These are phyloP conservation scores for Neurospora sp. DNA, from an alignment of 495 filamentous ascomycete species.

Conservation along the genomic window DNA sequence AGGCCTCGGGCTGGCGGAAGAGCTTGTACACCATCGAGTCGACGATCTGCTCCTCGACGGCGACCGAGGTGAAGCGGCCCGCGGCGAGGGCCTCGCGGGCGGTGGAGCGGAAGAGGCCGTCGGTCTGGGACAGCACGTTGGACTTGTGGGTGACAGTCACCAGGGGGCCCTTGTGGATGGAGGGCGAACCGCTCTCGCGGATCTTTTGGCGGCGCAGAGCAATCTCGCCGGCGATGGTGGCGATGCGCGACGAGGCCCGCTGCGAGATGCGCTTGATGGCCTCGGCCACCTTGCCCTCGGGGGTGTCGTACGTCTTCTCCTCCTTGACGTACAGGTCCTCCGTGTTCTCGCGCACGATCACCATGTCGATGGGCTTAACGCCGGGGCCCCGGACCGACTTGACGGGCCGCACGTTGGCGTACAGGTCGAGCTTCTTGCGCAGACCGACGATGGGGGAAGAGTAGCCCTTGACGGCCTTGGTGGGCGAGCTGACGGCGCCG, in stretches of 20 bases:
- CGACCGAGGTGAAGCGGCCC: slow-evolving; percentile 48
- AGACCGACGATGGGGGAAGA: slow-evolving; percentile 95
- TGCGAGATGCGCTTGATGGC: slow-evolving; percentile 95
- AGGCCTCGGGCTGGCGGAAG: slow-evolving; percentile 84
- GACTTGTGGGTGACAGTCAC: slow-evolving; percentile 98
- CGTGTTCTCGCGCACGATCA: slow-evolving; percentile 97
- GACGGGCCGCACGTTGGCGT: slow-evolving; percentile 95
- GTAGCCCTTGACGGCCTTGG: slow-evolving; percentile 82
- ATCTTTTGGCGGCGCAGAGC: slow-evolving; percentile 78
- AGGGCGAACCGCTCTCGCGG: slow-evolving; percentile 36
- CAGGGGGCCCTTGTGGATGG: slow-evolving; percentile 57
- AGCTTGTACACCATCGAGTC: slow-evolving; percentile 99
- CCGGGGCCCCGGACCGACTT: slow-evolving; percentile 57
- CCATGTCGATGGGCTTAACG: slow-evolving; percentile 73
- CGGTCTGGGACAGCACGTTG: slow-evolving; percentile 93
- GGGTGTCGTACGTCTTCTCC: slow-evolving; percentile 66
- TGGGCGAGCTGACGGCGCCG: slow-evolving; percentile 90
- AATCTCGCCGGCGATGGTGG: slow-evolving; percentile 88
- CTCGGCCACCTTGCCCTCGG: slow-evolving; percentile 80
- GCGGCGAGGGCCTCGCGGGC: slow-evolving; percentile 59
- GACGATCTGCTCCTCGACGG: slow-evolving; percentile 94
- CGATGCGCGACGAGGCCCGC: slow-evolving; percentile 70
- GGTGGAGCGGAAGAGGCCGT: slow-evolving; percentile 86
- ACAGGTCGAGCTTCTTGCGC: slow-evolving; percentile 87
- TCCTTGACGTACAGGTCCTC: slow-evolving; percentile 99